Evolutionary conservation across 805 yeast species (phyloP).

Genomic region (Candida adriatica): DNA sequence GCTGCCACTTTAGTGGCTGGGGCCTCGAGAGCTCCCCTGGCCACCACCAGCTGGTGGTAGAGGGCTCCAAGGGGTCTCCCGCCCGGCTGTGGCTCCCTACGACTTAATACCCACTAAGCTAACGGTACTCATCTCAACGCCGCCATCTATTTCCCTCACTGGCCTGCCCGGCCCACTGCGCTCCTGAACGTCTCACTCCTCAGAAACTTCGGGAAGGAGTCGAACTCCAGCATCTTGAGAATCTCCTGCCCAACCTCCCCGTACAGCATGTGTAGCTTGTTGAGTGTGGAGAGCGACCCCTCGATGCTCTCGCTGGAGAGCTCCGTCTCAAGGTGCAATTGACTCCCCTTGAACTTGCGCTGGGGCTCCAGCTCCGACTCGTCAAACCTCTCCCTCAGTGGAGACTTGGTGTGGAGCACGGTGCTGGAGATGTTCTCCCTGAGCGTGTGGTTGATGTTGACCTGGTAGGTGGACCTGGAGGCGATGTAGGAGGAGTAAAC

Average conservation of each 20-base stretch:
- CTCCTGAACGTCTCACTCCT: slow-evolving; percentile 33
- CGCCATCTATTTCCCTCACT: no score
- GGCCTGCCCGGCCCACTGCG: no score
- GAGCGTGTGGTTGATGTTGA: slow-evolving; percentile 57
- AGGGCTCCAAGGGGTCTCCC: no score
- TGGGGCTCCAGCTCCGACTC: slow-evolving; percentile 3
- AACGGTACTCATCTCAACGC: no score
- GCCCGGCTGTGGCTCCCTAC: no score
- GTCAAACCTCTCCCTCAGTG: slow-evolving; percentile 17
- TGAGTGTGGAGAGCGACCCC: slow-evolving; percentile 30
- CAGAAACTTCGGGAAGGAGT: slow-evolving; percentile 67
- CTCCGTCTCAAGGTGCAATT: slow-evolving; percentile 3
- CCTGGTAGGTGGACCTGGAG: slow-evolving; percentile 57
- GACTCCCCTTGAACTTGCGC: slow-evolving; percentile 1
- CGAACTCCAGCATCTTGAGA: slow-evolving; percentile 57
- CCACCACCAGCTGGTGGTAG: no score
- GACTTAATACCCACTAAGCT: no score
- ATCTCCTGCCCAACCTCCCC: slow-evolving; percentile 44
- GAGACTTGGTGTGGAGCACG: slow-evolving; percentile 33
- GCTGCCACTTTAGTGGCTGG: no score
- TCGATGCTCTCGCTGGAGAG: slow-evolving; percentile 30
- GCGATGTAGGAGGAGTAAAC: slow-evolving; percentile 63
- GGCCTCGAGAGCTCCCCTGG: no score
- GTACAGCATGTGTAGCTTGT: slow-evolving; percentile 35
- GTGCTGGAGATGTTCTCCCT: slow-evolving; percentile 36